These are phyloP conservation scores for Speleostelium caveatum DNA, from an alignment of 78 protist genomes.

Conservation along the genomic window DNA sequence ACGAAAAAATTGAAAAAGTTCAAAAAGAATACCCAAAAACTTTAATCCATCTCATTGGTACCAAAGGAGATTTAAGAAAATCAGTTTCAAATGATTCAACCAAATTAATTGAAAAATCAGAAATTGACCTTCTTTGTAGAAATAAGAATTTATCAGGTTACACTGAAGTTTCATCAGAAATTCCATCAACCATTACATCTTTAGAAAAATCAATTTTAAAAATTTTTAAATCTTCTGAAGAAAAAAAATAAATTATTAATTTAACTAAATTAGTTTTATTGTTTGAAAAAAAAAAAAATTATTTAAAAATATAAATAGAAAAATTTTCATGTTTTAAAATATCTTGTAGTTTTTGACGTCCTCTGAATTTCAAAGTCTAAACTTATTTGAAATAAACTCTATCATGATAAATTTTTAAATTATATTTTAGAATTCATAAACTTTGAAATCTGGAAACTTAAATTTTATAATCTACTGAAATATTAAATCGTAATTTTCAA, in stretches of 20 bases:
- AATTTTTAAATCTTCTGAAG: neutral
- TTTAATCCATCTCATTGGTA: constrained; percentile 30
- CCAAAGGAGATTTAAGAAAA: constrained; percentile 12
- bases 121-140: constrained; percentile 19
- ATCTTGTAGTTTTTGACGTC: neutral
- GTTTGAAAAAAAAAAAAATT: constrained; percentile 10
- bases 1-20: constrained; percentile 2
- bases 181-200: constrained; percentile 14
- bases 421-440: no score
- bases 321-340: neutral
- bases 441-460: no score
- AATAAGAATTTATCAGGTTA: constrained; percentile 36
- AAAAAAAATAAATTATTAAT: neutral
- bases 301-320: neutral
- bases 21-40: neutral
- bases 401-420: no score
- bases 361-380: no score
- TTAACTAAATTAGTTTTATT: neutral
- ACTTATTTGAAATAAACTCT: no score
- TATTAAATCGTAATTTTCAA: no score
- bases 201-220: constrained; percentile 31
- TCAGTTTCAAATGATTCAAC: neutral
- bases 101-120: constrained; percentile 23
- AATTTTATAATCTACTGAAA: no score
- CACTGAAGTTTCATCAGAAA: constrained; percentile 7